Base-by-base conservation (phyloP, 371 early-diverging fungal genomes). In the Mortierella sp. region DNA sequence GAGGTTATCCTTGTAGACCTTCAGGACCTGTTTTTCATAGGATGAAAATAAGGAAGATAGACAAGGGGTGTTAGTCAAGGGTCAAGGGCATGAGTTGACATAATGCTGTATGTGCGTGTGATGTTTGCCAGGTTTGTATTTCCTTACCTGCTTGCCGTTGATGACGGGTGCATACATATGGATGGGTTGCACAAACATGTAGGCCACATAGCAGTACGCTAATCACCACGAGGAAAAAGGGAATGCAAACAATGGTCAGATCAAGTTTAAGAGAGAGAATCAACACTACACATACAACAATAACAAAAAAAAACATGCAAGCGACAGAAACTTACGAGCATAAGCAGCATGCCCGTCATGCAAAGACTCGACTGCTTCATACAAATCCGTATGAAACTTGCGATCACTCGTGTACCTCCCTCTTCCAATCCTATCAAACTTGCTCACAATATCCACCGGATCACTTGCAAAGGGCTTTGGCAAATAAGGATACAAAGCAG, bases 131-230 rank as follows among this genome's bases (percentile, higher is more conserved):
- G 42, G 1, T 38, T 38, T 38, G 42, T 38, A 5, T 16, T 14
- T 19, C 9, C 9, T 19, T 65, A 65, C 63, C 74, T 79, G 79
- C 44, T 73, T 73, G n/a, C 74, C 74, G 34, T 79, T 68, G 47
- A 73, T 28, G 55, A 79, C 79, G 11, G 79, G 79, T 8, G 79
- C 79, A 24, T 79, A 79, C 50, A 79, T 38, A 21, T 21, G 19
- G 10, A 79, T 34, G 21, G 79, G 79, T 45, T 79, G 79, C 31
- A 31, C 34, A 68, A 79, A 79, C 24, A 63, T 13, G 45, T 52
- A 31, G 19, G 74, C 45, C 65, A 42, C 47, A 28, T 79, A 79
- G 57, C 79, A 79, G 24, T 50, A 34, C 42, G 60, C 72, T 71
- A 47, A 21, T 5, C 16, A 24, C 7, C 24, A 54, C 26, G 26